Percentiles rank a stretch among this genome's conserved stretches.
Evolutionary conservation across 306 rosid genomes (phyloP).

Genomic region (Oemleria cerasiformis): DNA sequence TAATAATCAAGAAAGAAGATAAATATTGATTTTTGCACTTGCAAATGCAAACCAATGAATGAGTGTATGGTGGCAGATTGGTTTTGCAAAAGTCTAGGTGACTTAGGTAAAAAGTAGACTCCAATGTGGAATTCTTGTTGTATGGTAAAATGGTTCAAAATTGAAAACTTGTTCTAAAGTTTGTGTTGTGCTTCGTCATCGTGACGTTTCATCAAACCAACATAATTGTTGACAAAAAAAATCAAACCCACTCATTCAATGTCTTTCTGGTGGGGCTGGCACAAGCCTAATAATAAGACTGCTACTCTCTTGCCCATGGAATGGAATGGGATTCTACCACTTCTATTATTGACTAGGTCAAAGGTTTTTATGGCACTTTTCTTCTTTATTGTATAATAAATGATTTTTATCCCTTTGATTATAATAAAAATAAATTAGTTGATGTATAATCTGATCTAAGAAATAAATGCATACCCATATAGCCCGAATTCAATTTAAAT

Average conservation of each 20-base stretch:
- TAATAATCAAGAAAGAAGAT: too few relatives aligned
- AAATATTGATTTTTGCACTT: background rate
- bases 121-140: background rate
- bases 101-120: slow-evolving; percentile 8
- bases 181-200: slow-evolving; percentile 3
- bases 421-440: too few relatives aligned
- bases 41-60: background rate
- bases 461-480: too few relatives aligned
- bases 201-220: slow-evolving; percentile 25
- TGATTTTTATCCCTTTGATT: background rate
- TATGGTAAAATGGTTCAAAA: background rate
- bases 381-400: background rate
- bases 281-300: too few relatives aligned
- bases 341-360: background rate
- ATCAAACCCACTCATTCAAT: background rate
- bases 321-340: background rate
- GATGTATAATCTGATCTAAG: too few relatives aligned
- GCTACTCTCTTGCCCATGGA: background rate
- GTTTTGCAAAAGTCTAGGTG: background rate
- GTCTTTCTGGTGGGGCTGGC: background rate
- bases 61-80: background rate
- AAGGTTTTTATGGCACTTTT: background rate
- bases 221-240: slow-evolving; percentile 11
- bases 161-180: background rate
- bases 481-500: too few relatives aligned